Evolutionary conservation across 2,329 filamentous ascomycete genomes (phyloP), one percentile per base, ranked within the genome.

Genomic region (Bipolaris oryzae): DNA sequence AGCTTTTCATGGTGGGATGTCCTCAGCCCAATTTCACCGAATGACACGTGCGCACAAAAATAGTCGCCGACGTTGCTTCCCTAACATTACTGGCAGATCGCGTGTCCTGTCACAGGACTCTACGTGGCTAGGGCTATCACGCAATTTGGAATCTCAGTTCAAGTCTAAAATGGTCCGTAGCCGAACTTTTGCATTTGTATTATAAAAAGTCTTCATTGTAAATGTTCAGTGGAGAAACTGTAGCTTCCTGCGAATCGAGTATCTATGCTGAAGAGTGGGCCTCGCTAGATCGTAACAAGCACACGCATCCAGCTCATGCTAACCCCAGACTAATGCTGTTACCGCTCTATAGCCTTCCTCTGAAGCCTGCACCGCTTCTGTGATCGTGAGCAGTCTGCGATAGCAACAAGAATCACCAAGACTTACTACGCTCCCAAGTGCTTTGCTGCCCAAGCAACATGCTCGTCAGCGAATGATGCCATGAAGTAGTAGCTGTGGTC

Each of bases 401-500:
- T 33, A n/a, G 39, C 45, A 39, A n/a, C 20, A 47, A 35, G 46
- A 53, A 34, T 48, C 42, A 34, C n/a, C 31, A 41, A 37, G 16
- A 74, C 74, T 66, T 74, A 76, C 74, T 86, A 86, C 72, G 79
- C 81, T 68, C 85, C 81, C 53, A 97, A 80, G 74, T 92, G 88
- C 82, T 95, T 96, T 64, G 93, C 94, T 58, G 92, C 92, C 79
- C 96, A 92, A 70, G 91, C 88, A 66, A 98, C 85, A 78, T 99
- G 95, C 68, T 98, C 93, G 71, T 91, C 89, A 41, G 89, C 86
- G 75, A 99, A 99, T 15, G 87, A 87, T 34, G 93, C 89, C 82
- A 99, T 96, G 78, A 96, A 97, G 79, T 87, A 99, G 81, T 99
- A 99, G 61, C 92, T 96, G 80, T 99, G 95, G 76, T 99, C 95